Conservation (phyloP, 305 asterid genomes). For the Solanum hybrid region DNA sequence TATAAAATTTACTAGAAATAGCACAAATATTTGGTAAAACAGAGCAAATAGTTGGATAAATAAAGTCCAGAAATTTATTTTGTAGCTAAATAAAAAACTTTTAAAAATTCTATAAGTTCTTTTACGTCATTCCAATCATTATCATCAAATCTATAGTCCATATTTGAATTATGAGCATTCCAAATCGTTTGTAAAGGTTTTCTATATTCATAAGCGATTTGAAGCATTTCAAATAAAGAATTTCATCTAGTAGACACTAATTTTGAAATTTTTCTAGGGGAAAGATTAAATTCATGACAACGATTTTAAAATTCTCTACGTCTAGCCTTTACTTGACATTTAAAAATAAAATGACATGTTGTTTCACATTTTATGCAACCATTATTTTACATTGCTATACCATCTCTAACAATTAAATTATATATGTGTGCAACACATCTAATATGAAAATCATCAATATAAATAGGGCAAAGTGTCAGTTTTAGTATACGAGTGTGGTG, state of each 20-base stretch:
- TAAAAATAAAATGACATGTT: neutral
- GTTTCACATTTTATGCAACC: neutral
- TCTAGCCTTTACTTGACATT: neutral
- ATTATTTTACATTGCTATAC: neutral
- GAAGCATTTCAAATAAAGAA: neutral
- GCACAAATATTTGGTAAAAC: too few species aligned
- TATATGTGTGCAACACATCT: neutral
- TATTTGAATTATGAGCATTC: neutral
- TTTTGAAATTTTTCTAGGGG: neutral
- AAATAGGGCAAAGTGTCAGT: neutral
- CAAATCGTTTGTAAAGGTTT: too few species aligned
- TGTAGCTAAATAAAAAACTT: neutral
- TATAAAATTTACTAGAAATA: too few species aligned
- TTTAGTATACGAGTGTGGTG: neutral
- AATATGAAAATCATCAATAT: neutral
- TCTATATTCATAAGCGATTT: neutral
- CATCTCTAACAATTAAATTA: neutral
- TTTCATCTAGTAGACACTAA: neutral
- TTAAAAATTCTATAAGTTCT: neutral
- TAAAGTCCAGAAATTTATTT: neutral
- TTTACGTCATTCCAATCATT: neutral
- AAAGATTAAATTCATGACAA: neutral
- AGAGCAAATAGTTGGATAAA: neutral
- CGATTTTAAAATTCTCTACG: neutral
- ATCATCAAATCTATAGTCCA: neutral